phyloP scores from a whole-genome alignment of 2,329 filamentous ascomycete species.

The Colletotrichum horii region DNA sequence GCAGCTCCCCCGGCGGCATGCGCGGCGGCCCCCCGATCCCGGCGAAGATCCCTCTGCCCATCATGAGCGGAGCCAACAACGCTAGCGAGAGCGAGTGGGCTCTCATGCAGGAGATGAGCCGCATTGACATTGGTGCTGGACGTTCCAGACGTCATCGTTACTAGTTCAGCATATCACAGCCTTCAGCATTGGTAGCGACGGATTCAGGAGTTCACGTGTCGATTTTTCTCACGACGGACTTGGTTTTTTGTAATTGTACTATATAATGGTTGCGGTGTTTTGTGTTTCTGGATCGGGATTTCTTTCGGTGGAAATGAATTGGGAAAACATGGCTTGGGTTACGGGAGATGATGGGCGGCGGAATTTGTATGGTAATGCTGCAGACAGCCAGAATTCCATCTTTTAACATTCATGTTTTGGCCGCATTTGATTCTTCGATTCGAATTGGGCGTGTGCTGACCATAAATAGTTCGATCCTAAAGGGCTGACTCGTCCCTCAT shows the following conservation, averaged over 20 bases:
- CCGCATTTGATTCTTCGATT: background rate
- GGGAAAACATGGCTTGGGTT: background rate
- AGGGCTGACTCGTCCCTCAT: background rate
- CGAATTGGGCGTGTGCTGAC: background rate
- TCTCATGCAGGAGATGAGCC: constrained; percentile 73
- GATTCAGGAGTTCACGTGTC: background rate
- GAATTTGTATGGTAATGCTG: background rate
- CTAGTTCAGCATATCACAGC: constrained; percentile 23
- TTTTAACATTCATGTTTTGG: background rate
- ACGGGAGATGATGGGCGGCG: background rate
- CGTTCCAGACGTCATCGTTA: constrained; percentile 58
- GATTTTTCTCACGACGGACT: background rate
- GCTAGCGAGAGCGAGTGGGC: constrained; percentile 57
- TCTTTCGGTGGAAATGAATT: background rate
- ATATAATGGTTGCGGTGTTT: background rate
- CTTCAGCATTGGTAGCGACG: constrained; percentile 36
- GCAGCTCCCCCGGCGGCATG: constrained; percentile 27
- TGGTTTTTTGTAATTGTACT: constrained; percentile 11
- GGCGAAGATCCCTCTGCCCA: constrained; percentile 68
- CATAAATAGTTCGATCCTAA: background rate
- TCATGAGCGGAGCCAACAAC: constrained; percentile 48
- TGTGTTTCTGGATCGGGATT: background rate
- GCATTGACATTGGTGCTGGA: constrained; percentile 69
- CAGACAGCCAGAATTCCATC: constrained; percentile 4
- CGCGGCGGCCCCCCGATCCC: constrained; percentile 62